Evolutionary conservation across 345 rosid genomes (phyloP).

Genomic region (Salix udensis): DNA sequence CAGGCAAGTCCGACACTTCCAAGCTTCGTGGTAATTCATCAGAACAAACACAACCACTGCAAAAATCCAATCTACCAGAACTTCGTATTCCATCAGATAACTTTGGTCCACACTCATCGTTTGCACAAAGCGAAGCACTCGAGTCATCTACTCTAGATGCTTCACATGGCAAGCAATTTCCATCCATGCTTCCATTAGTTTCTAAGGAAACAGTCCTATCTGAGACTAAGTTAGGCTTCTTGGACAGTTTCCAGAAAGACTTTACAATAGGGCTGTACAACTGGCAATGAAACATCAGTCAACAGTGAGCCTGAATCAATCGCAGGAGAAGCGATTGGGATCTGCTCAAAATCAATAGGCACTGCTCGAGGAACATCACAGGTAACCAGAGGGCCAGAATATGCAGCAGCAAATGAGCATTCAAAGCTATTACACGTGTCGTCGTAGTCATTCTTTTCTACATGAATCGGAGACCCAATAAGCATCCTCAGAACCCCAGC

Average conservation of each 20-base stretch:
- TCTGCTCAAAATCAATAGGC: constrained; percentile 54
- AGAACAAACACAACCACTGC: constrained; percentile 18
- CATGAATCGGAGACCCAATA: constrained; percentile 28
- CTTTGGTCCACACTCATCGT: neutral
- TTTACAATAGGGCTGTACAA: constrained; percentile 52
- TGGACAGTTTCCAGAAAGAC: constrained; percentile 20
- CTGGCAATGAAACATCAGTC: constrained; percentile 41
- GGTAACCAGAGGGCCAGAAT: constrained; percentile 58
- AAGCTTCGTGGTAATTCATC: constrained; percentile 13
- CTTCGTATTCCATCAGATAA: constrained; percentile 1
- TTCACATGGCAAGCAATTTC: constrained; percentile 11
- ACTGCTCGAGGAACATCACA: constrained; percentile 52
- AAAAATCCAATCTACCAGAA: constrained; percentile 16
- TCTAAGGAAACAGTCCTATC: neutral
- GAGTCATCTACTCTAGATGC: constrained; percentile 27
- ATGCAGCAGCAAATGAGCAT: constrained; percentile 72
- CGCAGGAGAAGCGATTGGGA: constrained; percentile 51
- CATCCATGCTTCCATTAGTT: no score
- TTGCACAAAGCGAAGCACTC: constrained; percentile 3
- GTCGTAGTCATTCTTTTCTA: constrained; percentile 22
- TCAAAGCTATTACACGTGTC: constrained; percentile 31
- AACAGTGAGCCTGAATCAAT: constrained; percentile 33
- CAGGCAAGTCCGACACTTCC: constrained; percentile 7
- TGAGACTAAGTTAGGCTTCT: constrained; percentile 19
- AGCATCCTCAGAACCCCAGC: constrained; percentile 49